A percentile compares a stretch with the other conserved stretches of the same genome.
phyloP scores from a whole-genome alignment of 140 eudicot genomes.

The Ambrosia hybrid region DNA sequence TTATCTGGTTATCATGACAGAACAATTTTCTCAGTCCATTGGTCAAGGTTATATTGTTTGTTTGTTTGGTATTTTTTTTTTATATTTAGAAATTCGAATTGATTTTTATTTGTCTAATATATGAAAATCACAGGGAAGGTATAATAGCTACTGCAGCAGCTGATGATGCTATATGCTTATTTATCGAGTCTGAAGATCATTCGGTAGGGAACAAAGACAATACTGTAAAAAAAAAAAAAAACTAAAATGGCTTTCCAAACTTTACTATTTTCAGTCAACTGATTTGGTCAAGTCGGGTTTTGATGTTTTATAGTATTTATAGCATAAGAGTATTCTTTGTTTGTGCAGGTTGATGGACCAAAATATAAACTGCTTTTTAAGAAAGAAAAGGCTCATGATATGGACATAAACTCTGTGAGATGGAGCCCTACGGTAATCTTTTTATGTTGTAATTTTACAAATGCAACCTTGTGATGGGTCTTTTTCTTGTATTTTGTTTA shows the following conservation, averaged over 20 bases:
- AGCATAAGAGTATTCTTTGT: background rate
- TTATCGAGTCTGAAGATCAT: conserved; percentile 65
- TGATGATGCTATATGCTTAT: conserved; percentile 89
- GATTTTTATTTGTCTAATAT: background rate
- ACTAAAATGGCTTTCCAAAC: no score
- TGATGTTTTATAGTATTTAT: background rate
- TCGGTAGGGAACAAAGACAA: conserved; percentile 38
- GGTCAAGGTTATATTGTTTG: conserved; percentile 69
- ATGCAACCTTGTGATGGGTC: no score
- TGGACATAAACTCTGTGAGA: conserved; percentile 87
- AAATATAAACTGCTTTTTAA: conserved; percentile 58
- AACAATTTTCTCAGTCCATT: conserved; percentile 80
- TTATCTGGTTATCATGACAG: conserved; percentile 92
- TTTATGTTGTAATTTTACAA: background rate
- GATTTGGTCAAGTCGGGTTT: background rate
- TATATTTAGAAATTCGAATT: background rate
- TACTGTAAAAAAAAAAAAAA: no score
- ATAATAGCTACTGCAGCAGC: conserved; percentile 96
- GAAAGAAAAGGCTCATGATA: conserved; percentile 92
- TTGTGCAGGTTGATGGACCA: conserved; percentile 76
- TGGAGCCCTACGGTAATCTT: conserved; percentile 69
- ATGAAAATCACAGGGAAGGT: conserved; percentile 62
- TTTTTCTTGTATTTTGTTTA: no score
- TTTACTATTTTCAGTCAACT: background rate
- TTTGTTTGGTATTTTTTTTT: no score